These are phyloP conservation scores for Clitoria ternatea DNA, from an alignment of 306 rosid species.

Conservation along the genomic window DNA sequence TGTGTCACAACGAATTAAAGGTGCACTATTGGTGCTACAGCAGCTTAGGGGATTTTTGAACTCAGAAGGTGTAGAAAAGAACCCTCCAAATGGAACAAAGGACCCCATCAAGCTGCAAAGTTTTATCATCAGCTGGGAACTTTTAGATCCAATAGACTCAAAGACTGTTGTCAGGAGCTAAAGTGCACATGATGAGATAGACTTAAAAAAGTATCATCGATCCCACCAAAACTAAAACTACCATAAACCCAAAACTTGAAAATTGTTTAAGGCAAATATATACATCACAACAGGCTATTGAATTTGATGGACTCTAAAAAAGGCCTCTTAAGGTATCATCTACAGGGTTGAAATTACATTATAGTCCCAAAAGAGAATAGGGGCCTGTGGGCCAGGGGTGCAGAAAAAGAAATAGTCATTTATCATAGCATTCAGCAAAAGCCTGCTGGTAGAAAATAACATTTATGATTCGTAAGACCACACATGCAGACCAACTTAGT, in stretches of 20 bases:
- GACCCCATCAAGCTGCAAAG: constrained; percentile 93
- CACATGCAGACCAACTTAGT: constrained; percentile 1
- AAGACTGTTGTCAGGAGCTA: constrained; percentile 42
- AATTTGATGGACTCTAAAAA: neutral
- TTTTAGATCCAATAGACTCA: constrained; percentile 52
- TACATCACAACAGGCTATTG: neutral
- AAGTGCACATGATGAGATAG: constrained; percentile 22
- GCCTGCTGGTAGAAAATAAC: neutral
- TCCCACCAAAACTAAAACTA: neutral
- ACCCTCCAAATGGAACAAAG: constrained; percentile 93
- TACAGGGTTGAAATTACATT: neutral
- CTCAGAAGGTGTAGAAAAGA: constrained; percentile 63
- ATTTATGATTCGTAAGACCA: constrained; percentile 9
- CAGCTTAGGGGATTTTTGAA: constrained; percentile 39
- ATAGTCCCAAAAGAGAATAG: neutral
- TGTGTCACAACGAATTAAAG: constrained; percentile 47
- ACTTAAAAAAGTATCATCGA: neutral
- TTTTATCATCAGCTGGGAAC: constrained; percentile 50
- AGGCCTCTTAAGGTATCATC: neutral
- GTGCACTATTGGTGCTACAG: constrained; percentile 11
- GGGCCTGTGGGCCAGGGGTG: constrained; percentile 1
- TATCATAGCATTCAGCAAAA: neutral
- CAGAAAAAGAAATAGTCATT: constrained; percentile 20
- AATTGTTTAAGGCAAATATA: neutral
- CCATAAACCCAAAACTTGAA: neutral